phyloP scores from a whole-genome alignment of 257 asterid species.

The Jacaranda mimosifolia region DNA sequence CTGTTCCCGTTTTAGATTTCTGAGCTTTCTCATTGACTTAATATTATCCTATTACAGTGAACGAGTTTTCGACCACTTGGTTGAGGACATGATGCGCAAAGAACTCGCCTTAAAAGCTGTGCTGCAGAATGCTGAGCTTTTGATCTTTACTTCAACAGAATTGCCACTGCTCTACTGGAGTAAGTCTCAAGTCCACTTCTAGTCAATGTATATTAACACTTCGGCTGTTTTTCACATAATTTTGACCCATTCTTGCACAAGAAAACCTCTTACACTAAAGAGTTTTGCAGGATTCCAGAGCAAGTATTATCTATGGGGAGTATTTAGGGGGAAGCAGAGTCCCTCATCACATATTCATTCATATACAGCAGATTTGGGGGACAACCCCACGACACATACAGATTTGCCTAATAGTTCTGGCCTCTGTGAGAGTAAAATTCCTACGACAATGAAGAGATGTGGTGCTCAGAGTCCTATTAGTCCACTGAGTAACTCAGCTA shows the following conservation, averaged over 20 bases:
- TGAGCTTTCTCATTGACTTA: not conserved
- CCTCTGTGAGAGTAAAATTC: not conserved
- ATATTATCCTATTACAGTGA: constrained; percentile 42
- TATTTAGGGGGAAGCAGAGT: constrained; percentile 58
- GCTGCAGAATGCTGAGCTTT: constrained; percentile 74
- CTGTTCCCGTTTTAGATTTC: not conserved
- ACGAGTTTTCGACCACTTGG: constrained; percentile 57
- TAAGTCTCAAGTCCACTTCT: constrained; percentile 44
- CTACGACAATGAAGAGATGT: not conserved
- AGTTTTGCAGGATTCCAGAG: constrained; percentile 65
- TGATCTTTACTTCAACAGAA: constrained; percentile 75
- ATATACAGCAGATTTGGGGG: not conserved
- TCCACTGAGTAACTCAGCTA: constrained; percentile 37
- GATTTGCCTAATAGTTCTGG: constrained; percentile 20
- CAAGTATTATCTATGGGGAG: constrained; percentile 83
- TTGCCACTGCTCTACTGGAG: constrained; percentile 76
- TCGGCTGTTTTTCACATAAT: too few relatives aligned
- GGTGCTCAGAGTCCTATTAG: constrained; percentile 35
- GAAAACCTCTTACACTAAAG: constrained; percentile 16
- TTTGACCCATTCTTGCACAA: not conserved
- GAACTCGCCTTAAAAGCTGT: constrained; percentile 71
- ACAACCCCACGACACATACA: not conserved
- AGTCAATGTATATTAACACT: not conserved
- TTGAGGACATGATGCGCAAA: constrained; percentile 54
- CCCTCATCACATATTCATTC: constrained; percentile 13